Evolutionary conservation across 2,329 filamentous ascomycete species (phyloP).

Genomic region (Penicillium hordei): DNA sequence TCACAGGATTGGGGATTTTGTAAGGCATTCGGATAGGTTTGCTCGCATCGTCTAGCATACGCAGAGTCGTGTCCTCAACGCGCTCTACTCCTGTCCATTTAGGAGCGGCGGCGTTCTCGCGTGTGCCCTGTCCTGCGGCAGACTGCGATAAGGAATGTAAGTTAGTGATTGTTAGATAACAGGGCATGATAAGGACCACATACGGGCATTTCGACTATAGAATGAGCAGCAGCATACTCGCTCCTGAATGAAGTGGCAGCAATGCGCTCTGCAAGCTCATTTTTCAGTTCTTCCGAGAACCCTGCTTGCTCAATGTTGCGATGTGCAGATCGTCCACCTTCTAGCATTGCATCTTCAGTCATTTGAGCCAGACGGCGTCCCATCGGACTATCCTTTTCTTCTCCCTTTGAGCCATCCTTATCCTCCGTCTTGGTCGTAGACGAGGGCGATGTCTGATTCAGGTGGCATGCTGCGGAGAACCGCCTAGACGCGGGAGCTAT

Average conservation of each 20-base stretch:
- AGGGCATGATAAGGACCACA: constrained; percentile 7
- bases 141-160: constrained; percentile 32
- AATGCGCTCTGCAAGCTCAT: constrained; percentile 59
- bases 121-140: constrained; percentile 66
- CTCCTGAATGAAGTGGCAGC: constrained; percentile 55
- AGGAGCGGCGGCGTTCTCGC: constrained; percentile 64
- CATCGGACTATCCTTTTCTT: constrained; percentile 55
- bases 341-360: constrained; percentile 59
- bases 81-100: constrained; percentile 79
- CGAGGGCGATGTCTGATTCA: constrained; percentile 24
- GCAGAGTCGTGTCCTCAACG: constrained; percentile 71
- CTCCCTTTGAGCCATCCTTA: constrained; percentile 21
- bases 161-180: not conserved
- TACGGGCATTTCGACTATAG: constrained; percentile 55
- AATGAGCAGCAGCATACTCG: constrained; percentile 55
- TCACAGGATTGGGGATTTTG: constrained; percentile 45
- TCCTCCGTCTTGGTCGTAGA: constrained; percentile 14
- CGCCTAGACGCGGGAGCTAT: constrained; percentile 15
- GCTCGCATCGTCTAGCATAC: constrained; percentile 70
- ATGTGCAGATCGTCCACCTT: constrained; percentile 54
- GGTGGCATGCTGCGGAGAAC: constrained; percentile 27
- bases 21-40: constrained; percentile 54
- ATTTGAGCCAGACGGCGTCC: constrained; percentile 58
- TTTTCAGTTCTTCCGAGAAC: constrained; percentile 62
- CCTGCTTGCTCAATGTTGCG: constrained; percentile 61